A percentile compares a stretch with the other conserved stretches of the same genome.
phyloP scores from a whole-genome alignment of 257 asterid species.

The Solanum sejunctum region DNA sequence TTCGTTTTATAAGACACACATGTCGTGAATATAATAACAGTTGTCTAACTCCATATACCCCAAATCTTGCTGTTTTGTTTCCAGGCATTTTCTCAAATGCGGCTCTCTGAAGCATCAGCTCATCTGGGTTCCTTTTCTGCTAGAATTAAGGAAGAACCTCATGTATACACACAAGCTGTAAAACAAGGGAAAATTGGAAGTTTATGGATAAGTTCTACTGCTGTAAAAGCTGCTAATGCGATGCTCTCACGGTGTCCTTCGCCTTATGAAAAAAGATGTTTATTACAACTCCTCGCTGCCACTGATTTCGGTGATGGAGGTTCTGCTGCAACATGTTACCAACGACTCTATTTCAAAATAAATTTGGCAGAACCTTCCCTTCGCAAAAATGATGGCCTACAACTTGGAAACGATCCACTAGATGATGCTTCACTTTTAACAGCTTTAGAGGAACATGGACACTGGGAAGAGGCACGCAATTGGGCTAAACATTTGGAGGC shows the following conservation, averaged over 20 bases:
- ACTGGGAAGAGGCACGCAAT: constrained; percentile 96
- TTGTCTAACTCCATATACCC: not conserved
- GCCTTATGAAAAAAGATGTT: constrained; percentile 87
- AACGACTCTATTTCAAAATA: constrained; percentile 68
- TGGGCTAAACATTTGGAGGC: constrained; percentile 94
- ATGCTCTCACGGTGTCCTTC: constrained; percentile 73
- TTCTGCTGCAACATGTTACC: constrained; percentile 55
- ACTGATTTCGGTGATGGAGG: constrained; percentile 97
- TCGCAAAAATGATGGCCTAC: constrained; percentile 70
- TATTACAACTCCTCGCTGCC: constrained; percentile 73
- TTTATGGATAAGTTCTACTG: constrained; percentile 63
- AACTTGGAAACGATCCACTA: constrained; percentile 65
- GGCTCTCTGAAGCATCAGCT: constrained; percentile 88
- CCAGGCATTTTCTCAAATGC: constrained; percentile 98
- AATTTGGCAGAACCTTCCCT: constrained; percentile 93
- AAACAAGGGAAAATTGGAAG: constrained; percentile 49
- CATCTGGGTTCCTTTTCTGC: constrained; percentile 85
- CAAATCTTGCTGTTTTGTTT: constrained; percentile 5
- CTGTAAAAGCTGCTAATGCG: constrained; percentile 92
- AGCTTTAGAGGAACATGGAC: constrained; percentile 71
- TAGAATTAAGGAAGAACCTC: constrained; percentile 85
- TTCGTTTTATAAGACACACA: not conserved
- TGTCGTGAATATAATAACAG: not conserved
- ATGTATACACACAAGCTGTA: constrained; percentile 27
- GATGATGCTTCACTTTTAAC: constrained; percentile 78